Base-by-base conservation (phyloP, 345 rosid species). In the Rhizophora mangle region DNA sequence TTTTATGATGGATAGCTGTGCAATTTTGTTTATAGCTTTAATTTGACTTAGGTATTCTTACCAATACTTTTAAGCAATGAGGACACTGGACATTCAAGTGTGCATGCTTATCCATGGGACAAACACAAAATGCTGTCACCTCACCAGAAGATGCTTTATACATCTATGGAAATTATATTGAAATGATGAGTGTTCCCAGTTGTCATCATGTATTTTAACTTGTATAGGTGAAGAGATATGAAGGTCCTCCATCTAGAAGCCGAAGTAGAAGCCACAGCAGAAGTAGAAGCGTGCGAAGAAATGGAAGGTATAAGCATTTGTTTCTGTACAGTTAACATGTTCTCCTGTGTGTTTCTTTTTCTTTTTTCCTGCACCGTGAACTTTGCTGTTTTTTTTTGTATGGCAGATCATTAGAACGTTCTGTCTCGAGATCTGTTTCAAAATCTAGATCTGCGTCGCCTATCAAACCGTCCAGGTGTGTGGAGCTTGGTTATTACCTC, bases 381-480 rank as follows among this genome's bases (percentile, higher is more conserved):
- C 24, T 34, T 54, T 65, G 13, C 21, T 7, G 16, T 24, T 24
- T 31, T 60, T n/a, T 58, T 43, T 60, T 68, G 15, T 67, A 59
- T 85, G 85, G 95, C 78, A 86, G 81, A 85, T 85, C 98, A 63
- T 51, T 70, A 46, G 87, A 82, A 54, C 80, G 85, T 19, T 79
- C 89, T 31, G 72, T 43, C 46, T 84, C 93, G 18, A 85, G 82
- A 65, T 91, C 96, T 26, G 65, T 81, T 13, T 85, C 93, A 68
- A 90, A 88, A 76, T 90, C 93, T 20, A 83, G 81, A 73, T 90
- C 96, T 36, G 85, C 89, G 7, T 88, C 95, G 36, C 96, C 90
- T 43, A 81, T 82, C 47, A 84, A 83, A 78, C 76, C 85, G 30
- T 43, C 85, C 22, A 88, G 88, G 98, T 82, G 77, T 57, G 24